Evolutionary conservation across 306 rosid genomes (phyloP).

Genomic region (Vigna nakashimae): DNA sequence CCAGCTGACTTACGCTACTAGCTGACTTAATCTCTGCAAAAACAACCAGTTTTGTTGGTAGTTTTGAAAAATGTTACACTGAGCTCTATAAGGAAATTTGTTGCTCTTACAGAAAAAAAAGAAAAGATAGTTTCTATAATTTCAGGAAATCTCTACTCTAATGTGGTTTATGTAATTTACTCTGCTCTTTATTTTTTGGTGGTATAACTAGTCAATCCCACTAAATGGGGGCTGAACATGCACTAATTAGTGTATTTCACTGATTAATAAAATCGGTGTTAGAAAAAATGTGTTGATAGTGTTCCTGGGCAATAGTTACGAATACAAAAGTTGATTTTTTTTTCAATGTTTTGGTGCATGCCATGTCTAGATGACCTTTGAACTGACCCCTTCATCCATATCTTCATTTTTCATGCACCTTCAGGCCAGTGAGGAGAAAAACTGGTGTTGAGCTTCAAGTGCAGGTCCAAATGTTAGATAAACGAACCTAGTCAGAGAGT

Average conservation of each 20-base stretch:
- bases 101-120: too few relatives aligned
- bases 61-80: not conserved
- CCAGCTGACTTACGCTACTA: not conserved
- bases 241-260: not conserved
- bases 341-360: not conserved
- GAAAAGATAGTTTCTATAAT: too few relatives aligned
- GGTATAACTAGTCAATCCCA: not conserved
- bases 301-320: too few relatives aligned
- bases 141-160: too few relatives aligned
- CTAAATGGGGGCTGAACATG: not conserved
- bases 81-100: too few relatives aligned
- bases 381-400: not conserved
- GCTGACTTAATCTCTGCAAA: not conserved
- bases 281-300: not conserved
- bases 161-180: too few relatives aligned
- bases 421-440: not conserved
- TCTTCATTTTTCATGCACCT: not conserved
- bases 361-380: not conserved
- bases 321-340: not conserved
- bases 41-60: not conserved
- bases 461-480: constrained; percentile 8
- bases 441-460: not conserved
- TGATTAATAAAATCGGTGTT: not conserved
- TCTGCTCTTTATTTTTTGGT: not conserved
- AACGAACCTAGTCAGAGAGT: not conserved